phyloP scores from a whole-genome alignment of 768 basidiomycete species.

The Cystofilobasidium ferigula region DNA sequence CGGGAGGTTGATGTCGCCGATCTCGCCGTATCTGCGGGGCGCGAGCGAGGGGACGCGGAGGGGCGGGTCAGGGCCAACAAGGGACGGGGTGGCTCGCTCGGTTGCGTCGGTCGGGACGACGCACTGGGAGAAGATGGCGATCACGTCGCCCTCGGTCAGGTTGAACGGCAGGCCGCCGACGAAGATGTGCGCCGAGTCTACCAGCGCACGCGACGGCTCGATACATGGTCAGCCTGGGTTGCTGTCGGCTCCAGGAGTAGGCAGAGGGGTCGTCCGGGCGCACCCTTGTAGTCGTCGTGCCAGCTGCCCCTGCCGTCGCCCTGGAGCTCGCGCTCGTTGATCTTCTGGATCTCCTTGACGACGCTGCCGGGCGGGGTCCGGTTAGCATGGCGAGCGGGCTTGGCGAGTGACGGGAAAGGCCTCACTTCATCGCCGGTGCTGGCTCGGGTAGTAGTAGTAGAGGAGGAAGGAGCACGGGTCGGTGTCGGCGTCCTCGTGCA shows the following conservation, averaged over 20 bases:
- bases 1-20: constrained; percentile 88
- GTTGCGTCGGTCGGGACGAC: constrained; percentile 34
- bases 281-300: constrained; percentile 92
- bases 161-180: constrained; percentile 78
- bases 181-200: constrained; percentile 94
- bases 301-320: constrained; percentile 58
- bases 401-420: neutral
- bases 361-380: constrained; percentile 55
- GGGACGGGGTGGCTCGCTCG: neutral
- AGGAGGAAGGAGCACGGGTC: neutral
- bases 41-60: neutral
- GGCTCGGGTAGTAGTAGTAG: neutral
- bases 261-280: too few relatives aligned
- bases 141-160: constrained; percentile 92
- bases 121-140: constrained; percentile 94
- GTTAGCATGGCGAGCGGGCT: neutral
- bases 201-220: too few relatives aligned
- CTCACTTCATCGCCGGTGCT: neutral
- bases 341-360: constrained; percentile 82
- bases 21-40: constrained; percentile 72
- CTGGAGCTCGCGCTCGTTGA: constrained; percentile 81
- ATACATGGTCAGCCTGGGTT: too few relatives aligned
- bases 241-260: too few relatives aligned
- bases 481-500: too few relatives aligned
- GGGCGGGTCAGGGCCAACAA: neutral